Conservation (phyloP, 306 rosid genomes). For the Quercus ilex region DNA sequence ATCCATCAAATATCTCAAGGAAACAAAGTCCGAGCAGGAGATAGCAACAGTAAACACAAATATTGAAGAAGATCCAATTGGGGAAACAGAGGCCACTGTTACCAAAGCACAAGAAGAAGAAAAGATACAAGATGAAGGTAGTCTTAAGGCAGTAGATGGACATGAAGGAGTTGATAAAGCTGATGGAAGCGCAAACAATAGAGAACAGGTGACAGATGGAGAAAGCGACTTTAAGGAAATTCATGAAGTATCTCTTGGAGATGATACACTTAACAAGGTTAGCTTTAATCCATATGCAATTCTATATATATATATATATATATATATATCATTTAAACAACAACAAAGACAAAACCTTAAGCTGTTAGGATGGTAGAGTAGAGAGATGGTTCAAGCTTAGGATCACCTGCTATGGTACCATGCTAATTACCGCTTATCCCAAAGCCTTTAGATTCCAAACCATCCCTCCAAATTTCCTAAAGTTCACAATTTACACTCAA, state of each 20-base stretch:
- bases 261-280: background rate
- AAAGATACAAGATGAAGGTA: background rate
- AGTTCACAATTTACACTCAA: too few species aligned
- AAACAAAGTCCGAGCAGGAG: background rate
- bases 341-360: too few species aligned
- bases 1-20: background rate
- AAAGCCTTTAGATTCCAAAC: too few species aligned
- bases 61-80: background rate
- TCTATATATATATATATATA: too few species aligned
- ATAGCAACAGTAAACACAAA: background rate
- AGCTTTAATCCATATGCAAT: too few species aligned
- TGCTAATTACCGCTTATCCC: too few species aligned
- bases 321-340: too few species aligned
- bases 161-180: background rate
- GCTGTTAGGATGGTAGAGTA: too few species aligned
- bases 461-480: too few species aligned
- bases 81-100: background rate
- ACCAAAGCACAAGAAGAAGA: background rate
- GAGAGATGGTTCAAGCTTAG: too few species aligned
- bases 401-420: too few species aligned
- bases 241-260: background rate
- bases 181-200: background rate
- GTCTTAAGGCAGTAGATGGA: too few species aligned
- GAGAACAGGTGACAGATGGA: background rate
- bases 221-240: background rate